Conservation (phyloP, 208 protist species). For the Zelonia costaricensis region DNA sequence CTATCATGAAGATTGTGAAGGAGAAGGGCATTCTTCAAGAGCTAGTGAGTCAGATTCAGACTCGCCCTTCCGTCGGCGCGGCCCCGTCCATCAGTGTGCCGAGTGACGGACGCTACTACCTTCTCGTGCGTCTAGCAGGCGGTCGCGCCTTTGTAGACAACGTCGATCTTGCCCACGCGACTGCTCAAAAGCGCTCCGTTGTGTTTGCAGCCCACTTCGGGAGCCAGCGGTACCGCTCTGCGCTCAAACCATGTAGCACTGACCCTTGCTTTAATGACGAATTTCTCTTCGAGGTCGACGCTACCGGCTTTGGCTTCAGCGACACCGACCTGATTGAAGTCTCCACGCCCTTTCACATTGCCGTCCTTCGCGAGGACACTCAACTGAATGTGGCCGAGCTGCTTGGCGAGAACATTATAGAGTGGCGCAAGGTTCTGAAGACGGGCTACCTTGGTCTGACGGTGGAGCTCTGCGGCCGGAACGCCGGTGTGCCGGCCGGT, state of each 20-base stretch:
- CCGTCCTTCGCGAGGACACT: conserved; percentile 71
- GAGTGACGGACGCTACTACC: conserved; percentile 55
- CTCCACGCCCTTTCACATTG: conserved; percentile 84
- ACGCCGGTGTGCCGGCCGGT: conserved; percentile 85
- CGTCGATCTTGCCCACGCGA: conserved; percentile 51
- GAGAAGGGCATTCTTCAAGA: conserved; percentile 87
- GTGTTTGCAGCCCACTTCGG: conserved; percentile 88
- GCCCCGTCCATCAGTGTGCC: conserved; percentile 13
- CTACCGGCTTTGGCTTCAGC: conserved; percentile 61
- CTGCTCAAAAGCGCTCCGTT: conserved; percentile 43
- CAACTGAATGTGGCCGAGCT: conserved; percentile 56
- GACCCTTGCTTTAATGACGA: conserved; percentile 88
- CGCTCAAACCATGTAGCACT: conserved; percentile 31
- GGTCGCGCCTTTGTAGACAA: conserved; percentile 93
- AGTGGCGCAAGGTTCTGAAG: conserved; percentile 91
- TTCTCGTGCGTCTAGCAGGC: conserved; percentile 77
- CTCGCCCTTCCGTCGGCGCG: conserved; percentile 15
- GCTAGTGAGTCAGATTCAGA: conserved; percentile 54
- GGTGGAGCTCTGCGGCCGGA: conserved; percentile 89
- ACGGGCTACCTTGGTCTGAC: conserved; percentile 86
- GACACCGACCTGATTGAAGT: conserved; percentile 74
- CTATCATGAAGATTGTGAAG: conserved; percentile 83
- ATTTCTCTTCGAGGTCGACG: conserved; percentile 89
- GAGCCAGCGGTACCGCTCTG: conserved; percentile 75
- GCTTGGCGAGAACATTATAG: conserved; percentile 89